Base-by-base conservation (phyloP, 179 eudicot species). In the Amaranthus tricolor region DNA sequence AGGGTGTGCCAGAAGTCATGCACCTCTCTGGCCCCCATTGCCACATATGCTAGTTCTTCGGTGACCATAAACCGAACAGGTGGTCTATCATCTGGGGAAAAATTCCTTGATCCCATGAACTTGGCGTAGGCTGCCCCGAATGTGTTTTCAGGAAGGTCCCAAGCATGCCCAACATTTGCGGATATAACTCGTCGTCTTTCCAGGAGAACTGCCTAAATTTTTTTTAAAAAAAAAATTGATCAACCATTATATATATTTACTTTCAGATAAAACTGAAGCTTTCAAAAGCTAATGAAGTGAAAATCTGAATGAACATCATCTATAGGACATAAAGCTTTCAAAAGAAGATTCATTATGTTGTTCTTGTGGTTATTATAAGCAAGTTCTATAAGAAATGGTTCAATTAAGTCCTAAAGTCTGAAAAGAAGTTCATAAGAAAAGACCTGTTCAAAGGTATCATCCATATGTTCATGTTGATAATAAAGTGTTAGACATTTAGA, bases 1-100 rank as follows among this genome's bases (percentile, higher is more conserved):
- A 95, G 85, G 16, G 97, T 93, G 86, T 93, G 99, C 99, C 99
- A 95, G 69, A 95, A 86, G 78, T 95, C 99, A 31, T 95, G 99
- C 77, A 93, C 99, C 82, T 95, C 99, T 20, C 98, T 89, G 16
- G 97, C 93, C 53, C 97, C 86, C 89, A 90, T 93, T 10, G 97
- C 93, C 72, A 90, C 96, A 13, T 92, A 95, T 3, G 95, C 93
- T 13, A 95, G 83, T 80, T 95, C 99, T 49, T 95, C 98, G 0
- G 97, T 87, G 78, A 93, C 99, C 91, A 93, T 82, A 87, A 95
- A 93, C 64, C 97, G 84, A 52, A 95, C 99, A 0, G 97, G 98
- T 53, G 98, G 97, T 44, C 99, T 76, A 50, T 90, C 99, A 63
- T 95, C 97, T 9, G 98, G 99, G 24, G 98, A 93, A 89, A 95